Conservation (phyloP, 2,329 filamentous ascomycete genomes). For the Huntiella bhutanensis region DNA sequence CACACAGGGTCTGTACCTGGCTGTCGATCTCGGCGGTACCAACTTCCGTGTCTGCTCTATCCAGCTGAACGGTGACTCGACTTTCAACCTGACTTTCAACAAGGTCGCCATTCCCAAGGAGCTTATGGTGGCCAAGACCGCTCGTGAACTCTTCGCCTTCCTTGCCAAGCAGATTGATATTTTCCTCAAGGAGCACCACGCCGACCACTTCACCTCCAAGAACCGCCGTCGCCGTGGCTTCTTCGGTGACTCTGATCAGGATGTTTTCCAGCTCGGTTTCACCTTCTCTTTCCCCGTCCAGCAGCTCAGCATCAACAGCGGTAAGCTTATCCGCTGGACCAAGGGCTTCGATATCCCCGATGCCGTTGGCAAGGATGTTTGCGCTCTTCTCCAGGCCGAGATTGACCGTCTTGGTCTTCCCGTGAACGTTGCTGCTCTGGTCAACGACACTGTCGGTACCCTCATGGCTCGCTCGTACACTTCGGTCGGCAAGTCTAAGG, state of each 20-base stretch:
- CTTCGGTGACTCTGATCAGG: conserved; percentile 34
- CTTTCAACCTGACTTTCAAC: conserved; percentile 80
- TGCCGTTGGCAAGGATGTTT: conserved; percentile 85
- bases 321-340: conserved; percentile 87
- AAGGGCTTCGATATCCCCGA: conserved; percentile 98
- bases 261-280: conserved; percentile 89
- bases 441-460: conserved; percentile 95
- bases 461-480: conserved; percentile 96
- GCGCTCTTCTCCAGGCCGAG: conserved; percentile 69
- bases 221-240: conserved; percentile 39
- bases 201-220: conserved; percentile 48
- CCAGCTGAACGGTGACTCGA: conserved; percentile 79
- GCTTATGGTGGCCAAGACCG: conserved; percentile 75
- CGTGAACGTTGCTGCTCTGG: conserved; percentile 83
- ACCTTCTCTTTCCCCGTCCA: conserved; percentile 96
- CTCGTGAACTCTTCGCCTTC: conserved; percentile 77
- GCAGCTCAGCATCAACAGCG: conserved; percentile 88
- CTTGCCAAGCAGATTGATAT: conserved; percentile 78
- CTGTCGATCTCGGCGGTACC: conserved; percentile 92
- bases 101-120: conserved; percentile 82
- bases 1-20: conserved; percentile 70
- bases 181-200: conserved; percentile 75
- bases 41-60: conserved; percentile 98
- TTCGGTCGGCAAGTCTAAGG: conserved; percentile 67
- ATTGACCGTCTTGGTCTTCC: conserved; percentile 75